These are phyloP conservation scores for Citrus australasica DNA, from an alignment of 345 rosid species.

Conservation along the genomic window DNA sequence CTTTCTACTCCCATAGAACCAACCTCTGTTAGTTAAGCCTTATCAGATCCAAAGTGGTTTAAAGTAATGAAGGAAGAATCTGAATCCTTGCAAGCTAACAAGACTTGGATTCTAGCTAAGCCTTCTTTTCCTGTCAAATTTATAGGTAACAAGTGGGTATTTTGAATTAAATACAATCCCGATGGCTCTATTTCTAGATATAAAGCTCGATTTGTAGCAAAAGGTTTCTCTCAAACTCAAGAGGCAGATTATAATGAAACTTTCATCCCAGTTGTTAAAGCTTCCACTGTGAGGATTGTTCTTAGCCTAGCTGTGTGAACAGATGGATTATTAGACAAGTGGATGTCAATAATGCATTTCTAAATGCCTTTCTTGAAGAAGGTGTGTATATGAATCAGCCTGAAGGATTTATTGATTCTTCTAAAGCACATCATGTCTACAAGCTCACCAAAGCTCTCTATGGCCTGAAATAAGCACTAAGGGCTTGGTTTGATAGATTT, in stretches of 20 bases:
- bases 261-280: background rate
- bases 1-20: background rate
- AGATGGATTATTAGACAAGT: background rate
- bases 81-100: background rate
- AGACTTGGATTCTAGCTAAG: background rate
- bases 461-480: background rate
- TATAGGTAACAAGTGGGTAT: background rate
- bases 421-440: no score
- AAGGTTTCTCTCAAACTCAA: background rate
- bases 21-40: background rate
- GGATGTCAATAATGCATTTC: background rate
- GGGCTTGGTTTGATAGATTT: background rate
- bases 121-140: background rate
- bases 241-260: background rate
- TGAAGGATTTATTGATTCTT: no score
- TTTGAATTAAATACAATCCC: background rate
- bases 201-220: background rate
- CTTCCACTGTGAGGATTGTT: background rate
- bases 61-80: background rate
- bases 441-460: background rate
- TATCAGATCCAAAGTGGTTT: background rate
- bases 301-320: background rate
- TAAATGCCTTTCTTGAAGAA: no score
- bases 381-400: background rate
- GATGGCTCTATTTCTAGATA: background rate